Base-by-base conservation (phyloP, 2,329 filamentous ascomycete genomes). In the Hyphodiscus sp. region DNA sequence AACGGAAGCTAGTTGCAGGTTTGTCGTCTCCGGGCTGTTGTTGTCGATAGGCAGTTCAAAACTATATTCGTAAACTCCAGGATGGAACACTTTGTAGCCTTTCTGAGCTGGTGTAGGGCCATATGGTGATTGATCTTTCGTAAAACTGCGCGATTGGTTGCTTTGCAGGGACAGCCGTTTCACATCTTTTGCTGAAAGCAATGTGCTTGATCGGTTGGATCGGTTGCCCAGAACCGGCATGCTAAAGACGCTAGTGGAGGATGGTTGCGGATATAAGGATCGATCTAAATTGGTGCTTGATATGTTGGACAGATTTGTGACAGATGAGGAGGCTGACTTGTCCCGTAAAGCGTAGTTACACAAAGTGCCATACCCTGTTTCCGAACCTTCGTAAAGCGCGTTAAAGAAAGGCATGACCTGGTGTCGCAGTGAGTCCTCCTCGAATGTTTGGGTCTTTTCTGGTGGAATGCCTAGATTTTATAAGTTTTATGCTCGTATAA, bases 351-450 rank as follows among this genome's bases (percentile, higher is more conserved):
- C 70, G 65, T 78, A 84, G 5, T 72, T 78, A 71, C 82, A 86
- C 59, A 81, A 77, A 58, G 82, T 82, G n/a, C 82, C 82, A 62
- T 79, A 85, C 2, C 65, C 63, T 18, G 75, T 77, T 62, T 82
- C 79, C 75, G 80, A 81, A 2, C 75, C 74, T 52, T 81, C 76
- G 57, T 83, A 79, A 66, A 79, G 74, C 47, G 87, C 86, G 65
- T 96, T 95, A 76, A 96, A 99, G 68, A 97, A 97, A 0, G 87
- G 92, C 71, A 90, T 84, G 18, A 84, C 92, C 65, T 96, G 91
- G 42, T 88, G 92, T 70, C 95, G 86, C 55, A 97, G 78, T 2
- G 85, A 89, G 61, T 94, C 87, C 58, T 89, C 87, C 67, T 97
- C 91, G 63, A 83, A 86, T 50, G 89, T 83, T 42, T 95, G 88